These are phyloP conservation scores for Yamadazyma diospyri DNA, from an alignment of 1,139 yeast genomes.

Conservation along the genomic window DNA sequence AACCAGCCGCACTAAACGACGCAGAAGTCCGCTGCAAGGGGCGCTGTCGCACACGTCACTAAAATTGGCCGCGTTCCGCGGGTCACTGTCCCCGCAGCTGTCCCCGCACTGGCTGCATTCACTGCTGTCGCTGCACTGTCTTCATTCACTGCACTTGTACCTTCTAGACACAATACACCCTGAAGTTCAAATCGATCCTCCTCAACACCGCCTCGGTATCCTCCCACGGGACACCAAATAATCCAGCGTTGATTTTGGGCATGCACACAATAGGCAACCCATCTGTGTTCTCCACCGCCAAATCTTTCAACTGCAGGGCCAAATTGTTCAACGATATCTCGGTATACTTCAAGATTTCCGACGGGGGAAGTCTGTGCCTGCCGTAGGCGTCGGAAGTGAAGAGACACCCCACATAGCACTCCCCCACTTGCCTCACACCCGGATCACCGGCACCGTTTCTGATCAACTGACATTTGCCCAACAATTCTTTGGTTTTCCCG, in stretches of 20 bases:
- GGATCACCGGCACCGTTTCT: conserved; percentile 27
- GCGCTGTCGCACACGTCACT: no score
- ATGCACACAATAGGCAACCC: conserved; percentile 40
- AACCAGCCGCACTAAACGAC: no score
- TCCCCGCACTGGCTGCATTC: background rate
- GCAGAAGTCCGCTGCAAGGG: no score
- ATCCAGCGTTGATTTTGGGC: conserved; percentile 81
- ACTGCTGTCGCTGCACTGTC: no score
- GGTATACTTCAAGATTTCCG: conserved; percentile 48
- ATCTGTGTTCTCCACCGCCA: conserved; percentile 14
- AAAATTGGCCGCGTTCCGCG: no score
- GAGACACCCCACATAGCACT: conserved; percentile 52
- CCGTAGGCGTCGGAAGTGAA: conserved; percentile 59
- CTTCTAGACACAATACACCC: conserved; percentile 3
- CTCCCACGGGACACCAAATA: conserved; percentile 78
- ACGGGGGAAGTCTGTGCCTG: conserved; percentile 20
- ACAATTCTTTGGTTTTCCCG: conserved; percentile 27
- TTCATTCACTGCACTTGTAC: background rate
- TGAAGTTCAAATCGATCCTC: conserved; percentile 6
- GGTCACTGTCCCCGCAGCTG: background rate
- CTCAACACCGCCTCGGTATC: conserved; percentile 52
- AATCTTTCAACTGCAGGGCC: conserved; percentile 27
- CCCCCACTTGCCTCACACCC: conserved; percentile 24
- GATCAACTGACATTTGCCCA: conserved; percentile 55
- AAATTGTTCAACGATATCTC: conserved; percentile 45